Evolutionary conservation across 2,329 filamentous ascomycete genomes (phyloP).

Genomic region (Alternaria sp.): DNA sequence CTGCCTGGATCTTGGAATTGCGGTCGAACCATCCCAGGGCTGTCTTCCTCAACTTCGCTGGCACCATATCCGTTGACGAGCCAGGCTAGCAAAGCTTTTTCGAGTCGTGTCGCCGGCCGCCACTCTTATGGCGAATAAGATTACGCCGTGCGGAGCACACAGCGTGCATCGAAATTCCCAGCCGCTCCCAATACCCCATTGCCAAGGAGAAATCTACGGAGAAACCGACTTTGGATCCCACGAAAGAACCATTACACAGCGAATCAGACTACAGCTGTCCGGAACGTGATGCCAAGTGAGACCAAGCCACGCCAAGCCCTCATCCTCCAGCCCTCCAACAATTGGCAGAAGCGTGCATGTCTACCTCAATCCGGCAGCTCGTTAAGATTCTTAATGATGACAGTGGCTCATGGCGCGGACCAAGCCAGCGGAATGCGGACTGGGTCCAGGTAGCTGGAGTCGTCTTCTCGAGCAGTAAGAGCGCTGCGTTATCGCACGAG

Average conservation of each 20-base stretch:
- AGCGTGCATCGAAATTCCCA: constrained; percentile 13
- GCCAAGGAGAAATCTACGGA: constrained; percentile 25
- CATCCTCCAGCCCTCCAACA: constrained; percentile 10
- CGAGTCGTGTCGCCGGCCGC: background rate
- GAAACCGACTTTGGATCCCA: background rate
- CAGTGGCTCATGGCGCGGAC: constrained; percentile 29
- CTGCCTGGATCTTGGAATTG: background rate
- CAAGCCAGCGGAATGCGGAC: constrained; percentile 28
- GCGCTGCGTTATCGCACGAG: constrained; percentile 39
- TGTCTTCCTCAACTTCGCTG: background rate
- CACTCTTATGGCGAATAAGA: constrained; percentile 14
- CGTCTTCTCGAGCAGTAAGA: constrained; percentile 42
- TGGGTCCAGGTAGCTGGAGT: constrained; percentile 29
- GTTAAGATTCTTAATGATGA: constrained; percentile 24
- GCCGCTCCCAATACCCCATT: constrained; percentile 12
- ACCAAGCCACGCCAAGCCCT: constrained; percentile 11
- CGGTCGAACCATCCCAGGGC: background rate
- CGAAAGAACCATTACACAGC: constrained; percentile 5
- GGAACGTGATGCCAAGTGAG: constrained; percentile 37
- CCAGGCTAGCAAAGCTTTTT: constrained; percentile 8
- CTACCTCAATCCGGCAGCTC: constrained; percentile 38
- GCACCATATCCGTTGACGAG: constrained; percentile 8
- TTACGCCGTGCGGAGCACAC: constrained; percentile 14
- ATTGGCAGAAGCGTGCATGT: constrained; percentile 23
- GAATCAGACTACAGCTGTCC: constrained; percentile 24